phyloP scores from a whole-genome alignment of 352 stramenopile genomes.

The Globisporangium acanthophoron region DNA sequence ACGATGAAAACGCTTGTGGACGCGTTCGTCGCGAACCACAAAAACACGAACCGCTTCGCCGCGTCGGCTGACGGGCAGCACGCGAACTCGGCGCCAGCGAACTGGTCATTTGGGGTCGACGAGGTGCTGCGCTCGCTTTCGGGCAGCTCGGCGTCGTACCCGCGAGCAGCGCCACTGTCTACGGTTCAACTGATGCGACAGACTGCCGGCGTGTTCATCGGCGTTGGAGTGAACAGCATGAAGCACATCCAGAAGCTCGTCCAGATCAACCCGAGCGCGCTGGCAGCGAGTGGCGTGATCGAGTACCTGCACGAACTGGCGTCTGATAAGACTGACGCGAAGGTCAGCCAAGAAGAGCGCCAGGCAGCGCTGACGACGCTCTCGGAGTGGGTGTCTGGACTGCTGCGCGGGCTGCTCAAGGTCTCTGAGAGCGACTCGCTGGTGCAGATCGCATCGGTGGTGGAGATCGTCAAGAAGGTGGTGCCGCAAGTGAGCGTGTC shows the following conservation, averaged over 20 bases:
- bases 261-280: conserved; percentile 26
- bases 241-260: conserved; percentile 53
- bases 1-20: conserved; percentile 38
- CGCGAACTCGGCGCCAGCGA: conserved; percentile 50
- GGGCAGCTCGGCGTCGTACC: conserved; percentile 33
- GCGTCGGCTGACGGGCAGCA: conserved; percentile 68
- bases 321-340: conserved; percentile 30
- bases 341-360: conserved; percentile 49
- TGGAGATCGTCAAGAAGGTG: conserved; percentile 33
- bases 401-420: conserved; percentile 40
- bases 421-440: conserved; percentile 13
- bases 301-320: conserved; percentile 24
- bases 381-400: conserved; percentile 40
- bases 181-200: conserved; percentile 54
- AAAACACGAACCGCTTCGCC: conserved; percentile 49
- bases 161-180: conserved; percentile 43
- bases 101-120: conserved; percentile 74
- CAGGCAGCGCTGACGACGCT: conserved; percentile 51
- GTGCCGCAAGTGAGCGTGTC: conserved; percentile 53
- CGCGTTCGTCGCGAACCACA: conserved; percentile 56
- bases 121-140: conserved; percentile 54
- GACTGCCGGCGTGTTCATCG: conserved; percentile 28
- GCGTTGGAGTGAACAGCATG: conserved; percentile 22
- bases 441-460: conserved; percentile 14
- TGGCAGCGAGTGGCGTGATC: conserved; percentile 24